A percentile compares a stretch with the other conserved stretches of the same genome.
phyloP scores from a whole-genome alignment of 2,329 filamentous ascomycete species.

The Mycocentrospora acerina region DNA sequence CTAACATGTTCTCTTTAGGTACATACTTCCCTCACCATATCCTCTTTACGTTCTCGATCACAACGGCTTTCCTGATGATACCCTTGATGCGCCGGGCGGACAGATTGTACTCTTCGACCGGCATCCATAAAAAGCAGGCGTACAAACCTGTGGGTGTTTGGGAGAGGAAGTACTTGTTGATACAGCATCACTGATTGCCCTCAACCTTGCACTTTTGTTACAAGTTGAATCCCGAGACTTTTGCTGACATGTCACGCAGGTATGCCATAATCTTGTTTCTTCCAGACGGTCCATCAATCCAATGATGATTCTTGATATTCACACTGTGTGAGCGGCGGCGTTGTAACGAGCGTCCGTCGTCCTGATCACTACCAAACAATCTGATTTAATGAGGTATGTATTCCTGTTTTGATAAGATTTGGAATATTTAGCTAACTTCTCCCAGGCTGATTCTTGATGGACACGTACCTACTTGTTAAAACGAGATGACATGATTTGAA shows the following conservation, averaged over 20 bases:
- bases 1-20: conserved; percentile 36
- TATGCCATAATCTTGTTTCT: conserved; percentile 26
- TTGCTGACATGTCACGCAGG: conserved; percentile 32
- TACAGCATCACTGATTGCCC: conserved; percentile 65
- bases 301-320: conserved; percentile 68
- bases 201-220: conserved; percentile 8
- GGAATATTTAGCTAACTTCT: conserved; percentile 21
- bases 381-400: conserved; percentile 68
- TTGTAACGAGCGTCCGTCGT: conserved; percentile 50
- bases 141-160: conserved; percentile 65
- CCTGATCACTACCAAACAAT: conserved; percentile 67
- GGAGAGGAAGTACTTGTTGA: conserved; percentile 64
- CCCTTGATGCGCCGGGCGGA: conserved; percentile 70
- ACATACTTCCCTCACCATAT: conserved; percentile 25
- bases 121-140: conserved; percentile 57
- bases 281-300: conserved; percentile 48
- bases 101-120: conserved; percentile 58
- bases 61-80: conserved; percentile 55
- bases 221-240: conserved; percentile 6
- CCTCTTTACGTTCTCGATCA: conserved; percentile 14
- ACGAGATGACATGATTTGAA: conserved; percentile 8
- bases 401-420: not conserved
- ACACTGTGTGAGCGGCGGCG: conserved; percentile 66
- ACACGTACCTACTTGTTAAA: conserved; percentile 17
- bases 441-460: conserved; percentile 43